A percentile compares a stretch with the other conserved stretches of the same genome.
phyloP scores from a whole-genome alignment of 306 rosid species.

The Dalbergia oliveri region DNA sequence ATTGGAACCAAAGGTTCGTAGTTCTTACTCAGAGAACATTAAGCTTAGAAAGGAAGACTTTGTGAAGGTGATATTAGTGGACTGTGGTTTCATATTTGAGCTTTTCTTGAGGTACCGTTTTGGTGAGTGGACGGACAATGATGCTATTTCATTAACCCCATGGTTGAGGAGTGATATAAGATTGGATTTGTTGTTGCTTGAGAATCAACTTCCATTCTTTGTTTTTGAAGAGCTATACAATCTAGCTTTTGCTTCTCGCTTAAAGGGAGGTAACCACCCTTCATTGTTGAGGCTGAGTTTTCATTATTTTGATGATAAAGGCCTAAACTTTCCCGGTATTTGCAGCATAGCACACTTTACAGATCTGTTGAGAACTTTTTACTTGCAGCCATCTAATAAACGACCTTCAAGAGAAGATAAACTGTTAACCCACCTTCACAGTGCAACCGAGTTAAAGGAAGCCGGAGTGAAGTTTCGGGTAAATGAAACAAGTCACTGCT shows the following conservation, averaged over 20 bases:
- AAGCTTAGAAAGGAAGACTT: background rate
- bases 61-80: conserved; percentile 1
- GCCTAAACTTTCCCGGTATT: background rate
- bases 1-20: background rate
- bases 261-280: background rate
- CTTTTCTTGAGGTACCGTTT: background rate
- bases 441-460: background rate
- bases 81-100: conserved; percentile 18
- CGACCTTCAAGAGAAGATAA: accelerated
- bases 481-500: background rate
- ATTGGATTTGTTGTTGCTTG: conserved; percentile 17
- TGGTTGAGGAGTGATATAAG: background rate
- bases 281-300: background rate
- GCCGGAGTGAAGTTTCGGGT: conserved; percentile 24
- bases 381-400: background rate
- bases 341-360: background rate
- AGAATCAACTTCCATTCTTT: conserved; percentile 24
- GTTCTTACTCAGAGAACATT: background rate
- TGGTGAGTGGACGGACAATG: background rate
- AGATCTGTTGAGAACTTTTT: background rate
- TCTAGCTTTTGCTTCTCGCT: background rate
- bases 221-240: background rate
- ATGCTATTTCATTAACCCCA: background rate
- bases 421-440: accelerated
- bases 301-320: background rate